Conservation (phyloP, 345 rosid genomes). For the Citrus mangshanensis region DNA sequence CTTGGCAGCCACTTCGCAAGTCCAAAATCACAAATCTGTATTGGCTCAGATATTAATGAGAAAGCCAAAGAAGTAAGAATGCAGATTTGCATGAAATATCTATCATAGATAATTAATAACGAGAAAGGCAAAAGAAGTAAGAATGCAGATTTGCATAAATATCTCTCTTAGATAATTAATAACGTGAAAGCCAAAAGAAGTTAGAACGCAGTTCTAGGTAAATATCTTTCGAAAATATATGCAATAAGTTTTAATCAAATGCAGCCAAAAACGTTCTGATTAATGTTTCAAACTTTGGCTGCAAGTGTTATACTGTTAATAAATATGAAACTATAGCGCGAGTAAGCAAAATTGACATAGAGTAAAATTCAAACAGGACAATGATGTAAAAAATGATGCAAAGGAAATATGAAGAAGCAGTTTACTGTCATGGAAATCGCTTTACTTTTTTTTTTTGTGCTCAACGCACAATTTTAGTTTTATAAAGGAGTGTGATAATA, state of each 20-base stretch:
- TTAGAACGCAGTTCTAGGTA: background rate
- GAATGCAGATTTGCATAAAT: background rate
- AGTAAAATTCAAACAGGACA: background rate
- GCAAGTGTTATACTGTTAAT: background rate
- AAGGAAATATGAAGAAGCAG: background rate
- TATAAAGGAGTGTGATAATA: background rate
- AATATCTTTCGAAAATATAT: background rate
- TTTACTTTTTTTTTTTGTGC: background rate
- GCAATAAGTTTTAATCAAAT: background rate
- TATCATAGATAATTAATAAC: too few species aligned
- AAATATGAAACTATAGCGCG: background rate
- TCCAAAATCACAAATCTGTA: slow-evolving; percentile 90
- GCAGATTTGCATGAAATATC: background rate
- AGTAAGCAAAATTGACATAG: background rate
- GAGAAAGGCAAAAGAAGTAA: too few species aligned
- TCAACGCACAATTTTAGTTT: background rate
- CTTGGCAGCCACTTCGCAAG: slow-evolving; percentile 93
- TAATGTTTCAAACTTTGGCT: background rate
- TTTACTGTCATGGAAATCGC: background rate
- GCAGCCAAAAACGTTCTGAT: background rate
- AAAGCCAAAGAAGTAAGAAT: background rate
- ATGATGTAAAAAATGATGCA: background rate
- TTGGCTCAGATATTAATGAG: slow-evolving; percentile 7
- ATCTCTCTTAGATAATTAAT: too few species aligned
- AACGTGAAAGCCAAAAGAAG: too few species aligned